Evolutionary conservation across 1,139 yeast species (phyloP), one percentile per base, ranked within the genome.

Genomic region (Taiozyma onychis): DNA sequence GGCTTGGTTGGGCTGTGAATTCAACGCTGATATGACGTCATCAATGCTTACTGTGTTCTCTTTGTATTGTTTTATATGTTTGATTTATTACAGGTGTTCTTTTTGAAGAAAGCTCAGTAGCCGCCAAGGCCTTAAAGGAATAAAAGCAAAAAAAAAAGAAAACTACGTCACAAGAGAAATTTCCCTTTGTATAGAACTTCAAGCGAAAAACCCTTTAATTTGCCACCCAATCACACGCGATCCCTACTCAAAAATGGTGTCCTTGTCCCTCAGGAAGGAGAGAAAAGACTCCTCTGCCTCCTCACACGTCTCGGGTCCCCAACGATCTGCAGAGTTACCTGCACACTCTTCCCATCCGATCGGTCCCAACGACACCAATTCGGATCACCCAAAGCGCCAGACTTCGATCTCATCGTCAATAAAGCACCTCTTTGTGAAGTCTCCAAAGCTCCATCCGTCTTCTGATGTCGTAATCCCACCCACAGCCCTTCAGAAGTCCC

Each of bases 1-100:
- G 49, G 51, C 2, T 62, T 66, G 62, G 74, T 65, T 28, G 72
- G 71, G 5, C 24, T 37, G 9, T 37, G 26, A 11, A 37, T 37
- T 9, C 11, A 13, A 32, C 18, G 35, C 35, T 32, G 35, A 13
- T 32, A 32, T 32, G 35, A 32, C 35, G 6, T 30, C 11, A 13
- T 30, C 14, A 14, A 32, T 32, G 35, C 14, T 32, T 32, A n/a
- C 18, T 32, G 5, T 32, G 14, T 32, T 13, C 18, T n/a, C 6
- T 32, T 32, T 32, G 35, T n/a, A 32, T 3, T 30, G 34, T 30
- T 30, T 27, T 27, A 27, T 27, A 10, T 27, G 18, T 18, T 18
- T 18, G 18, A 18, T 18, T 18, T 18, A 18, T 18, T 18, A 18
- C 18, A 18, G 11, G 10, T 27, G 30, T 27, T 27, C 7, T 24